A percentile compares a stretch with the other conserved stretches of the same genome.
Evolutionary conservation across 1,139 yeast species (phyloP).

Genomic region (Scheffersomyces titani): DNA sequence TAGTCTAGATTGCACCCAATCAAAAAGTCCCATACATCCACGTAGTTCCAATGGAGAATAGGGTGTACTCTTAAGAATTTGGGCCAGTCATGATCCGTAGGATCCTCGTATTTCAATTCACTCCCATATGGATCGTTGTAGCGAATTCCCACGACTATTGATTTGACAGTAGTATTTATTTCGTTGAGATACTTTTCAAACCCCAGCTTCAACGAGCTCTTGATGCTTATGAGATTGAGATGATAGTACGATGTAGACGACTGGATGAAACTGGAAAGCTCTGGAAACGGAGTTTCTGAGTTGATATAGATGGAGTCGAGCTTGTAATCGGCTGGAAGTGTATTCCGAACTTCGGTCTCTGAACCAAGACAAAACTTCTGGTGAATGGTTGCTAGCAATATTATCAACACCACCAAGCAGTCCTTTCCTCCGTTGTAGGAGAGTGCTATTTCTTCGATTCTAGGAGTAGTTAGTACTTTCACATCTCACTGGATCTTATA

Average conservation of each 20-base stretch:
- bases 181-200: slow-evolving; percentile 55
- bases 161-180: slow-evolving; percentile 49
- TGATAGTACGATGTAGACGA: slow-evolving; percentile 44
- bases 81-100: slow-evolving; percentile 91
- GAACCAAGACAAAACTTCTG: slow-evolving; percentile 18
- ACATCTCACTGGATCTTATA: not conserved
- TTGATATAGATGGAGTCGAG: slow-evolving; percentile 69
- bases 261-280: slow-evolving; percentile 51
- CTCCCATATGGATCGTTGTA: slow-evolving; percentile 78
- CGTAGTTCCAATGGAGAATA: slow-evolving; percentile 77
- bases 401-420: slow-evolving; percentile 76
- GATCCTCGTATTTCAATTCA: slow-evolving; percentile 53
- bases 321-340: slow-evolving; percentile 32
- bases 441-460: slow-evolving; percentile 61
- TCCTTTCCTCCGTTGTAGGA: slow-evolving; percentile 93
- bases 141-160: slow-evolving; percentile 80
- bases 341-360: not conserved
- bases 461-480: slow-evolving; percentile 4
- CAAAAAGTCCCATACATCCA: slow-evolving; percentile 74
- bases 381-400: slow-evolving; percentile 62
- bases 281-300: slow-evolving; percentile 65
- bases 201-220: slow-evolving; percentile 61
- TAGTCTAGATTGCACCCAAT: slow-evolving; percentile 53
- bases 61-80: slow-evolving; percentile 76
- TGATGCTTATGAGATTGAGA: slow-evolving; percentile 46